These are phyloP conservation scores for Setaria viridis DNA, from an alignment of 202 grass and related monocot genomes.

Conservation along the genomic window DNA sequence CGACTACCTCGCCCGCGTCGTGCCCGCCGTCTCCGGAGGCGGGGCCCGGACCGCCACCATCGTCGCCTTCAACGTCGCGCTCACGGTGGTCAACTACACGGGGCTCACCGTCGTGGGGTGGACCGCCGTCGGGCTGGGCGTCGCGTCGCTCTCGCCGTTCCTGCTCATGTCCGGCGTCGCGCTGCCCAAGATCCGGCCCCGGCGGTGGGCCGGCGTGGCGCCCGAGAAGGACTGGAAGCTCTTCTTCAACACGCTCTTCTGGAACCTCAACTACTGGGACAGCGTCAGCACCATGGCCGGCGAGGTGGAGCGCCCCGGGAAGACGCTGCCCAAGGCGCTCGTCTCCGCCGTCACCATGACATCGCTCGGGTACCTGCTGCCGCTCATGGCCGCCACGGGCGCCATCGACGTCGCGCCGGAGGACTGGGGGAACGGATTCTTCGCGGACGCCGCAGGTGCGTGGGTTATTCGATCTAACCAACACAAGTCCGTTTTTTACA, in stretches of 20 bases:
- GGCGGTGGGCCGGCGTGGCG: slow-evolving; percentile 61
- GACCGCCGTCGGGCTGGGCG: slow-evolving; percentile 70
- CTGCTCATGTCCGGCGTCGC: slow-evolving; percentile 76
- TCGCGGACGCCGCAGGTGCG: slow-evolving; percentile 86
- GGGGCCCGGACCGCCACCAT: slow-evolving; percentile 41
- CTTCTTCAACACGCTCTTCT: slow-evolving; percentile 96
- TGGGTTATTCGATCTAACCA: background rate
- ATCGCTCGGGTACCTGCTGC: slow-evolving; percentile 78
- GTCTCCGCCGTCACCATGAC: slow-evolving; percentile 76
- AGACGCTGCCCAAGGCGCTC: slow-evolving; percentile 82
- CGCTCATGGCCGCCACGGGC: slow-evolving; percentile 82
- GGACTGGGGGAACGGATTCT: slow-evolving; percentile 79
- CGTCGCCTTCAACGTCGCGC: slow-evolving; percentile 67
- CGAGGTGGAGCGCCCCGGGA: slow-evolving; percentile 77
- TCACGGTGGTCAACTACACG: slow-evolving; percentile 73
- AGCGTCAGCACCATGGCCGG: slow-evolving; percentile 93
- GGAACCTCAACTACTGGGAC: slow-evolving; percentile 99
- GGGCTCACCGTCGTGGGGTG: slow-evolving; percentile 84
- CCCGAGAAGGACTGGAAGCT: slow-evolving; percentile 68
- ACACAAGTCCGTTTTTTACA: background rate
- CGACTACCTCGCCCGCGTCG: slow-evolving; percentile 76
- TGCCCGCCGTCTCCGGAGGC: slow-evolving; percentile 58
- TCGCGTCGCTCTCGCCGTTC: slow-evolving; percentile 78
- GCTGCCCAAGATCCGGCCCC: slow-evolving; percentile 68
- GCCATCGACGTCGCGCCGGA: slow-evolving; percentile 62